phyloP scores from a whole-genome alignment of 73 alveolate genomes.

The Tetrahymena malaccensis region DNA sequence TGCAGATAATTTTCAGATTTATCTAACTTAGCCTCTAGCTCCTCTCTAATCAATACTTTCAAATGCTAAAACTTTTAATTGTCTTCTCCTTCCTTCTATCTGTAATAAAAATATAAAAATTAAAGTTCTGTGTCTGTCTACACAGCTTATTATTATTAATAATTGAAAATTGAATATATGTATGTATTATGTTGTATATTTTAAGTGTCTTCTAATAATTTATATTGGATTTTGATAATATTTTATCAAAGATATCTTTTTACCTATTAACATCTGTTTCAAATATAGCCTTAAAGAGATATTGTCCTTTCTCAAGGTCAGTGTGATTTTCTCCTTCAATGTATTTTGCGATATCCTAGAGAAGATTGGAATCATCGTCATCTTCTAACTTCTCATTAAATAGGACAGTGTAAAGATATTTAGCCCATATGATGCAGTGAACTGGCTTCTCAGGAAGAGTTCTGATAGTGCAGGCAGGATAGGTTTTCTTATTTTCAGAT shows the following conservation, averaged over 20 bases:
- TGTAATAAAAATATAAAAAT: not conserved
- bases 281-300: not conserved
- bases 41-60: not conserved
- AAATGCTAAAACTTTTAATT: conserved; percentile 43
- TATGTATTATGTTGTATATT: too few species aligned
- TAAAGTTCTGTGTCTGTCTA: not conserved
- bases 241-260: not conserved
- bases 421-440: conserved; percentile 96
- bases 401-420: conserved; percentile 72
- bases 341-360: conserved; percentile 44
- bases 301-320: not conserved
- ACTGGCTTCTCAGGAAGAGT: conserved; percentile 84
- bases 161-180: too few species aligned
- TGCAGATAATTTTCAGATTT: not conserved
- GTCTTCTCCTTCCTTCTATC: conserved; percentile 23
- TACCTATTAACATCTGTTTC: not conserved
- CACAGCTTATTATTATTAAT: not conserved
- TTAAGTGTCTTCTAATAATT: not conserved
- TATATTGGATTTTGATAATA: not conserved
- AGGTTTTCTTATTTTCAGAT: conserved; percentile 55
- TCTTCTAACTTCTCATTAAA: conserved; percentile 47
- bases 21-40: not conserved
- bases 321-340: not conserved
- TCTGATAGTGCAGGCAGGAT: conserved; percentile 94
- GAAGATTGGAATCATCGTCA: conserved; percentile 35